Conservation (phyloP, 345 rosid species). For the Abelmoschus esculentus region DNA sequence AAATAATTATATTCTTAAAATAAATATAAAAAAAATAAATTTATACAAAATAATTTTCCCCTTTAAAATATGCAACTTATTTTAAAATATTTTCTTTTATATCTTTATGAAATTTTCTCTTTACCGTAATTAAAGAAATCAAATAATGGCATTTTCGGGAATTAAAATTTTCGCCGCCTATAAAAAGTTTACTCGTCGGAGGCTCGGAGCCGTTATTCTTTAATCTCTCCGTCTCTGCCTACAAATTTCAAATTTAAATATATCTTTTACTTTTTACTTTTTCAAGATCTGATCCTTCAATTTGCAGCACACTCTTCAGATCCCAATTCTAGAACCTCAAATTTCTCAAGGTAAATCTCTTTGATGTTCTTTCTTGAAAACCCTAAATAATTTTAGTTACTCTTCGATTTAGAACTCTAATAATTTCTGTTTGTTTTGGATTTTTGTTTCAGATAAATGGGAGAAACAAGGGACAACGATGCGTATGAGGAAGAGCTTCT, state of each 20-base stretch:
- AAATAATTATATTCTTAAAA: too few species aligned
- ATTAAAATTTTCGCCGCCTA: not conserved
- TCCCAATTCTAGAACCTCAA: constrained; percentile 34
- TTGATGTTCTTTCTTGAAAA: not conserved
- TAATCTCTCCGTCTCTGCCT: too few species aligned
- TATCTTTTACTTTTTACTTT: not conserved
- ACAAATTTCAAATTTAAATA: not conserved
- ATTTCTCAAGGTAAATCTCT: not conserved
- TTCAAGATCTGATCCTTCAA: constrained; percentile 28
- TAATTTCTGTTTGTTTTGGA: not conserved
- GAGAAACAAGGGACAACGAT: constrained; percentile 87
- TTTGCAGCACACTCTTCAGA: constrained; percentile 31
- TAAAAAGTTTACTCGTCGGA: too few species aligned
- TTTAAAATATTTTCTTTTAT: too few species aligned
- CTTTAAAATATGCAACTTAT: too few species aligned
- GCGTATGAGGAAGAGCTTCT: constrained; percentile 98
- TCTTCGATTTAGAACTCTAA: not conserved
- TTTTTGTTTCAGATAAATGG: constrained; percentile 43
- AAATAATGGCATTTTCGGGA: constrained; percentile 15
- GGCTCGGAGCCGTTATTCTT: too few species aligned
- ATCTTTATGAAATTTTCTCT: too few species aligned
- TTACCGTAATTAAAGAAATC: not conserved
- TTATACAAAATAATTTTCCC: too few species aligned
- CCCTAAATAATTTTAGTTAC: constrained; percentile 4
- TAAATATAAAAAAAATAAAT: too few species aligned